Evolutionary conservation across 2,329 filamentous ascomycete species (phyloP), one percentile per base, ranked within the genome.

Genomic region (Alternaria gaisen): DNA sequence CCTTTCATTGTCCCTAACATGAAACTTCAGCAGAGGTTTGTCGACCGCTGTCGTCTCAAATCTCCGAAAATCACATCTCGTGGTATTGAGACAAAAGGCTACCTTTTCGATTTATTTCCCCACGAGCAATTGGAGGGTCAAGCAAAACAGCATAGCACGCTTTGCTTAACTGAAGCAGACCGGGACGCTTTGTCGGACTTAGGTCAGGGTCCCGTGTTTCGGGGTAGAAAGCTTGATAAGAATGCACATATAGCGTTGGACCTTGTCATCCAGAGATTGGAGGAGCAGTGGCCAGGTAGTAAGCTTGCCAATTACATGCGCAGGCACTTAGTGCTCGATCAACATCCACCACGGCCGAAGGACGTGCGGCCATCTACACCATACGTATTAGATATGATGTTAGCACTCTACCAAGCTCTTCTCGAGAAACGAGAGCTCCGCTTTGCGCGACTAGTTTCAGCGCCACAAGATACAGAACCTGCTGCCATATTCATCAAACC

Each of bases 1-100:
- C 16, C 46, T 11, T 60, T 65, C 24, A 56, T 36, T n/a, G 28
- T 64, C 12, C 67, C 65, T 5, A 34, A 43, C 4, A 20, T 43
- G 7, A 26, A 30, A 28, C 53, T 43, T 10, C 22, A 60, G 14
- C 67, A 64, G 24, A 60, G 40, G 6, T 71, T 65, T 20, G 63
- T 67, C 41, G 52, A 67, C 40, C 58, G 58, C 20, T 71, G 67
- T 44, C 63, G 68, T 11, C 44, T 71, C 32, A 61, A 43, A 47
- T 34, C 46, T 3, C 58, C 61, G 7, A 53, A 11, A 1, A 61
- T 68, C 40, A 61, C 38, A 1, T 10, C 6, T 8, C 56, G 43
- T 16, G 66, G 64, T 11, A 28, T 68, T 5, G 34, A 68, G 36
- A 56, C 53, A n/a, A 32, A 50, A 47, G 66, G 66, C n/a, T 58